Percentiles rank a stretch among this genome's conserved stretches.
Evolutionary conservation across 2,329 filamentous ascomycete genomes (phyloP).

Genomic region (Myriosclerotinia duriaeana): DNA sequence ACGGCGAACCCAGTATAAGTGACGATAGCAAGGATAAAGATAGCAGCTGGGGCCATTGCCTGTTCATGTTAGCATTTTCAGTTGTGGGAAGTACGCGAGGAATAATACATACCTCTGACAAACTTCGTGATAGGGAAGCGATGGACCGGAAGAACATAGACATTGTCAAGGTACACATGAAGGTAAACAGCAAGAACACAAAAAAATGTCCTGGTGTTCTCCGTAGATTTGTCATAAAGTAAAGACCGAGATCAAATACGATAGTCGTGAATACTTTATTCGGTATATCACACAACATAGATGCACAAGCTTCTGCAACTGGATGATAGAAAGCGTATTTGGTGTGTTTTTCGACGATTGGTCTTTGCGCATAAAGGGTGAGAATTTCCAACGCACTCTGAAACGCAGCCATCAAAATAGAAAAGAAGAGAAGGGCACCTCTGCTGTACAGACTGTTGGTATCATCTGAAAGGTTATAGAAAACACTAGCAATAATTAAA

Average conservation of each 20-base stretch:
- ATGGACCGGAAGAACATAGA: constrained; percentile 85
- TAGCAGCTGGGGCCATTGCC: constrained; percentile 43
- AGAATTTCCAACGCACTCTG: constrained; percentile 67
- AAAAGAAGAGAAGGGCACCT: constrained; percentile 66
- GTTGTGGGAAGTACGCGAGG: neutral
- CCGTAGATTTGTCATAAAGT: constrained; percentile 83
- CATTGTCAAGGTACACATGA: constrained; percentile 73
- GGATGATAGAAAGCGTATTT: constrained; percentile 89
- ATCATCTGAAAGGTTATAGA: constrained; percentile 57
- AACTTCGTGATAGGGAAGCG: constrained; percentile 70
- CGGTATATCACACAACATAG: constrained; percentile 69
- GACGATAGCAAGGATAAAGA: constrained; percentile 62
- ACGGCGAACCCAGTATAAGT: constrained; percentile 51
- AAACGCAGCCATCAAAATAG: constrained; percentile 65
- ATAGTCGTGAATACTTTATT: constrained; percentile 76
- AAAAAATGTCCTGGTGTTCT: constrained; percentile 77
- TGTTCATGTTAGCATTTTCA: constrained; percentile 10
- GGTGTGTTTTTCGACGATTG: constrained; percentile 87
- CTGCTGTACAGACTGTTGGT: constrained; percentile 60
- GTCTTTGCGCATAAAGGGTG: constrained; percentile 82
- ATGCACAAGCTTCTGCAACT: constrained; percentile 68
- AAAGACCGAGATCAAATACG: constrained; percentile 75
- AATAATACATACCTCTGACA: constrained; percentile 53
- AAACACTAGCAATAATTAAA: constrained; percentile 62
- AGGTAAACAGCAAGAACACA: constrained; percentile 77